A percentile compares a stretch with the other conserved stretches of the same genome.
phyloP scores from a whole-genome alignment of 1,284 basidiomycete genomes.

The Pseudozyma thailandica region DNA sequence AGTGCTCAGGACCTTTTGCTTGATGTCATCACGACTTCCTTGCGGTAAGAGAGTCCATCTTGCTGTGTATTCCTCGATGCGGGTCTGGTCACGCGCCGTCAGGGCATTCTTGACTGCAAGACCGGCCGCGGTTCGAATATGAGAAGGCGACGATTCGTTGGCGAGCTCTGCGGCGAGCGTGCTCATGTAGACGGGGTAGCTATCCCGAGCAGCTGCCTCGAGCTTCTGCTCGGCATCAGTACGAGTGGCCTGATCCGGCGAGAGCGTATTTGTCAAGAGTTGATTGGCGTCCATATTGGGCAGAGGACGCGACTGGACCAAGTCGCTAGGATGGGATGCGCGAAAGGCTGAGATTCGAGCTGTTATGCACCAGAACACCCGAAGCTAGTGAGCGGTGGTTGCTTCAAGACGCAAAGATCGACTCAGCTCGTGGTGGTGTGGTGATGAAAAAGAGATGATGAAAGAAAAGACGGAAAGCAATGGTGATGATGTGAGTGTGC shows the following conservation, averaged over 20 bases:
- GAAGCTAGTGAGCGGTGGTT: background rate
- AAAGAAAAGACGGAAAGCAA: background rate
- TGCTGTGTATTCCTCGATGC: constrained; percentile 68
- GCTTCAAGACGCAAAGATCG: background rate
- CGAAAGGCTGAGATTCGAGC: background rate
- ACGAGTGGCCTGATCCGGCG: constrained; percentile 61
- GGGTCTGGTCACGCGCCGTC: constrained; percentile 80
- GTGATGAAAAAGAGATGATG: background rate
- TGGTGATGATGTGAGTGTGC: constrained; percentile 3
- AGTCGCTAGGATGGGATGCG: constrained; percentile 10
- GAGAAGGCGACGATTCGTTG: constrained; percentile 69
- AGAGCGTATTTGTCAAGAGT: constrained; percentile 66
- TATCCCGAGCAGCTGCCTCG: constrained; percentile 62
- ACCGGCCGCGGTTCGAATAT: constrained; percentile 92
- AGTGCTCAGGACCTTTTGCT: constrained; percentile 84
- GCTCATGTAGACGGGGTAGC: constrained; percentile 63
- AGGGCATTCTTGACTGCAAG: constrained; percentile 97
- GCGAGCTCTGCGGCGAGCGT: constrained; percentile 63
- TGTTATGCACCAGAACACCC: background rate
- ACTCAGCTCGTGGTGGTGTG: background rate
- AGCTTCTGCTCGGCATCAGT: constrained; percentile 66
- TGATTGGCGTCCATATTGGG: constrained; percentile 65
- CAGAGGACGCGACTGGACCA: constrained; percentile 6
- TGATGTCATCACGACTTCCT: constrained; percentile 82
- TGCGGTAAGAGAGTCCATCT: constrained; percentile 80